Conservation (phyloP, 2,329 filamentous ascomycete genomes). For the Colletotrichum lentis region DNA sequence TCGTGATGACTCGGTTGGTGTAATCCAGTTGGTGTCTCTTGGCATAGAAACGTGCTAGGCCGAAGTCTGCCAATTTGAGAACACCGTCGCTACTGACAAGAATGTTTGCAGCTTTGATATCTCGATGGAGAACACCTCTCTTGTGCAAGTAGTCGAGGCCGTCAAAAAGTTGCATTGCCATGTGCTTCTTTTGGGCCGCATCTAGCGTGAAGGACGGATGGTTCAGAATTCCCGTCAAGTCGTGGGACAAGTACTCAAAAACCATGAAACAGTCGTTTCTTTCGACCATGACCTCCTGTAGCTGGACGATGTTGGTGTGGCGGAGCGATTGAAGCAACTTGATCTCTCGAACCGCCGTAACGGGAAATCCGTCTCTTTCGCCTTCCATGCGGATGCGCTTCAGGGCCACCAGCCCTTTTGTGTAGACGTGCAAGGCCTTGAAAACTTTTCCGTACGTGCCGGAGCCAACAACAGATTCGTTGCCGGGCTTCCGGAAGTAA, state of each 20-base stretch:
- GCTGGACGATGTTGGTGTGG: conserved; percentile 81
- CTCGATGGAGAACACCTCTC: conserved; percentile 91
- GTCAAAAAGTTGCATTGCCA: conserved; percentile 92
- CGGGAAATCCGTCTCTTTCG: conserved; percentile 88
- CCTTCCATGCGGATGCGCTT: conserved; percentile 96
- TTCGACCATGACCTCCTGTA: conserved; percentile 97
- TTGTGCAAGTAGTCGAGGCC: conserved; percentile 93
- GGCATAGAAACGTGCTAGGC: conserved; percentile 92
- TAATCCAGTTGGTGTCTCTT: conserved; percentile 93
- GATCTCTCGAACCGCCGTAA: conserved; percentile 90
- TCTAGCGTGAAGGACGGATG: conserved; percentile 91
- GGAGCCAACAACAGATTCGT: conserved; percentile 94
- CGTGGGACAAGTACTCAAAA: conserved; percentile 96
- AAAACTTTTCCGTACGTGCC: conserved; percentile 97
- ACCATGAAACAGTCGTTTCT: conserved; percentile 99
- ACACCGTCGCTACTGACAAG: conserved; percentile 88
- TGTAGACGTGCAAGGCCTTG: conserved; percentile 93
- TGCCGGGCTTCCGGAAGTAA: conserved; percentile 94
- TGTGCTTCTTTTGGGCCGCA: conserved; percentile 86
- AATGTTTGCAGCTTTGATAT: conserved; percentile 98
- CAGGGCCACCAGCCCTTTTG: conserved; percentile 80
- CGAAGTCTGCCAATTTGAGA: conserved; percentile 94
- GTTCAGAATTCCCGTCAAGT: conserved; percentile 92
- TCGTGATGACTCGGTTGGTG: conserved; percentile 97
- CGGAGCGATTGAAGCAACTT: conserved; percentile 88